A percentile compares a stretch with the other conserved stretches of the same genome.
phyloP scores from a whole-genome alignment of 176 grass and related monocot genomes.

The Urochloa ruziziensis region DNA sequence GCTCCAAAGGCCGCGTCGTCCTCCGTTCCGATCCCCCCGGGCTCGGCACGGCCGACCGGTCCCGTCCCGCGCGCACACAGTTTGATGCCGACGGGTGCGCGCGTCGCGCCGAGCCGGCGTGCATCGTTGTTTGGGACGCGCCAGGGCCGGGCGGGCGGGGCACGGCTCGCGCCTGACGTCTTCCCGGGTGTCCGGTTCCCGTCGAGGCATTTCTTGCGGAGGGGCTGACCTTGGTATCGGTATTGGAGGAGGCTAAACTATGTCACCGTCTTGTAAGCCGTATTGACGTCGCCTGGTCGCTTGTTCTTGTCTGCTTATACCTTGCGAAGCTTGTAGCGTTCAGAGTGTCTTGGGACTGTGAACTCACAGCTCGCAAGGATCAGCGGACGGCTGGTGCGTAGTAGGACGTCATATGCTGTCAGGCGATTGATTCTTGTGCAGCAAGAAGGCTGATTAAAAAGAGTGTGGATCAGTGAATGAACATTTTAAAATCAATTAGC shows the following conservation, averaged over 20 bases:
- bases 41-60: background rate
- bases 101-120: slow-evolving; percentile 20
- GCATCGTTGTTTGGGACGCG: slow-evolving; percentile 38
- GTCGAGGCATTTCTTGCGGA: slow-evolving; percentile 49
- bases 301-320: slow-evolving; percentile 25
- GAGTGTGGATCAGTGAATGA: background rate
- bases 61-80: background rate
- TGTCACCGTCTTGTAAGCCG: background rate
- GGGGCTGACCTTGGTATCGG: slow-evolving; percentile 47
- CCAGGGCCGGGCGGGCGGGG: background rate
- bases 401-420: slow-evolving; percentile 31
- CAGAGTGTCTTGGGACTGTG: slow-evolving; percentile 27
- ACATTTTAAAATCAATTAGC: slow-evolving; percentile 9
- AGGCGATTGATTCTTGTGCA: slow-evolving; percentile 13
- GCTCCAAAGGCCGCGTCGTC: background rate
- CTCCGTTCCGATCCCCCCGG: background rate
- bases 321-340: background rate
- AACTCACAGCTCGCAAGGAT: slow-evolving; percentile 13
- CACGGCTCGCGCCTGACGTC: slow-evolving; percentile 17
- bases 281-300: slow-evolving; percentile 2
- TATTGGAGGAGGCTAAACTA: background rate
- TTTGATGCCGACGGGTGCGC: background rate
- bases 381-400: slow-evolving; percentile 3
- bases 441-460: background rate
- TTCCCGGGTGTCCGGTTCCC: slow-evolving; percentile 33